Base-by-base conservation (phyloP, 169 alveolate genomes). In the Babesia ovata region DNA sequence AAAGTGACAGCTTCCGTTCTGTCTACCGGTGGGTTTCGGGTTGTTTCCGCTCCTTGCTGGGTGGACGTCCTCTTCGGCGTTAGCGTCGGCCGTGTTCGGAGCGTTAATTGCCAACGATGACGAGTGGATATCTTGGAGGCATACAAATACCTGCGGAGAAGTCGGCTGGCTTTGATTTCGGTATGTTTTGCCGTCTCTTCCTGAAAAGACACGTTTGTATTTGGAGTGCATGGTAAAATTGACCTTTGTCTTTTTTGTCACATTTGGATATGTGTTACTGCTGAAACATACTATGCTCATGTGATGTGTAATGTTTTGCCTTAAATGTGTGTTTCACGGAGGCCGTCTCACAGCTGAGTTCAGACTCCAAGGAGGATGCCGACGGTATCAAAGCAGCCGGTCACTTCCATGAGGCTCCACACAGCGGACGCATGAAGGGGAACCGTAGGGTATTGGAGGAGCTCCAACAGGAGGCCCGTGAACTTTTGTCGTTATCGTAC, bases 381-480 rank as follows among this genome's bases (percentile, higher is more conserved):
- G 50, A 45, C 14, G 50, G n/a, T 17, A 45, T 10, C 50, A 45
- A 45, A 16, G 10, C 14, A 16, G 14, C 50, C 50, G 50, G 1
- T 17, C 50, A 16, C 59, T 52, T 33, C 2, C 26, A 1, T 33
- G 33, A 52, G 16, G 19, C 39, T 24, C 56, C 28, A 13, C 33
- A 14, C 70, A 4, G 17, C 48, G 48, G 22, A 44, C 48, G 33
- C n/a, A 36, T 22, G 56, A 63, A 49, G 26, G 29, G 24, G 54
- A 50, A 52, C 17, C 50, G 76, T 2, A 45, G 46, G 24, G 66
- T 67, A 17, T 26, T 67, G 53, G 54, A 67, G 65, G 76, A 58
- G 46, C 76, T 67, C 19, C 76, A 67, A 57, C 10, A 67, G 56
- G 76, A 67, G 65, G 76, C 76, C 2, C 28, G 44, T 14, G 76